Percentiles rank a stretch among this genome's conserved stretches.
phyloP scores from a whole-genome alignment of 2,329 filamentous ascomycete species.

The Claviceps digitariae region DNA sequence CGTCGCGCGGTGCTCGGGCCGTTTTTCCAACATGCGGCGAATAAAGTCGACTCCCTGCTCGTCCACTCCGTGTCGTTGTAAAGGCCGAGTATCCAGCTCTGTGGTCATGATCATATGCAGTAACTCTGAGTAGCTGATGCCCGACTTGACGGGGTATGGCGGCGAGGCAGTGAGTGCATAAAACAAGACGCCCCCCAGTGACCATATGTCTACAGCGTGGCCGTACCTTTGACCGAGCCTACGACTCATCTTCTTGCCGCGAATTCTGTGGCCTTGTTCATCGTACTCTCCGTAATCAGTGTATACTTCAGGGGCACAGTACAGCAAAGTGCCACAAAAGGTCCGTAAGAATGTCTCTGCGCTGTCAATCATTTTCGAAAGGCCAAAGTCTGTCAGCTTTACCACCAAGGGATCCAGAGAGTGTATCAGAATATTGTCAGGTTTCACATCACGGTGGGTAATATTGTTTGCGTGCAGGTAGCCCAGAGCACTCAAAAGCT shows the following conservation, averaged over 20 bases:
- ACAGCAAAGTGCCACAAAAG: conserved; percentile 89
- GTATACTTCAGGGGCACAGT: conserved; percentile 95
- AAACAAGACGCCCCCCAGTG: conserved; percentile 82
- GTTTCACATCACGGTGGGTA: conserved; percentile 97
- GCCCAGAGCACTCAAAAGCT: conserved; percentile 67
- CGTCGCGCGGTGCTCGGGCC: conserved; percentile 64
- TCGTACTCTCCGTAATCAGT: conserved; percentile 58
- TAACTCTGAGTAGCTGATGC: conserved; percentile 65
- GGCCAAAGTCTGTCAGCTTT: conserved; percentile 90
- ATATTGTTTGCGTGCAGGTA: conserved; percentile 84
- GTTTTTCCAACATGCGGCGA: conserved; percentile 63
- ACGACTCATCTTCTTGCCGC: conserved; percentile 50
- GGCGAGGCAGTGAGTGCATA: conserved; percentile 67
- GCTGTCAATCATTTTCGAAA: conserved; percentile 87
- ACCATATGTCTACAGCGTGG: conserved; percentile 93
- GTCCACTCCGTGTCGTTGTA: conserved; percentile 48
- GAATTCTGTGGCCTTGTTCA: conserved; percentile 49
- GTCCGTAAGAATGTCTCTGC: conserved; percentile 88
- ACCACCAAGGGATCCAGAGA: conserved; percentile 61
- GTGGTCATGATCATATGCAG: conserved; percentile 77
- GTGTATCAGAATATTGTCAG: conserved; percentile 87
- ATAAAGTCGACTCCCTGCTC: conserved; percentile 60
- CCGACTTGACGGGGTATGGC: conserved; percentile 67
- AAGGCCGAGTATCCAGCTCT: conserved; percentile 50
- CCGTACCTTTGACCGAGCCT: conserved; percentile 56